phyloP scores from a whole-genome alignment of 2,329 filamentous ascomycete species.

The Emydomyces testavorans region DNA sequence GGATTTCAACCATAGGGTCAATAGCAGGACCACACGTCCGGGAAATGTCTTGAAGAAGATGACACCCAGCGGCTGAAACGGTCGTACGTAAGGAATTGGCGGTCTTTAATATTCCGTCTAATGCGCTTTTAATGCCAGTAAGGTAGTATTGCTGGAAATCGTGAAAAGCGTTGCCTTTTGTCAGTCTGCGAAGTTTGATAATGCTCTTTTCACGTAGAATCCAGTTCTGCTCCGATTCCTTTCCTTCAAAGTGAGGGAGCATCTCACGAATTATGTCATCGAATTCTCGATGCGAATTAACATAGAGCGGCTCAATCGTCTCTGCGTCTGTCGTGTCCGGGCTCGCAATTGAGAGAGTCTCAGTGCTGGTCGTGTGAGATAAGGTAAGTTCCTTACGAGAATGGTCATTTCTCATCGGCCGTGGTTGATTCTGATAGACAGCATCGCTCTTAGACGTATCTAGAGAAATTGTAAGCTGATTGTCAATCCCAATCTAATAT shows the following conservation, averaged over 20 bases:
- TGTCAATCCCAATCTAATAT: background rate
- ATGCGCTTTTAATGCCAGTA: conserved; percentile 55
- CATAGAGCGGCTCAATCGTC: conserved; percentile 64
- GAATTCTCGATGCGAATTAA: conserved; percentile 76
- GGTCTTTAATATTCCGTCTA: conserved; percentile 83
- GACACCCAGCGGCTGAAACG: conserved; percentile 74
- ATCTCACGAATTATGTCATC: conserved; percentile 79
- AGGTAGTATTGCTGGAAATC: conserved; percentile 66
- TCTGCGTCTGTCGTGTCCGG: conserved; percentile 46
- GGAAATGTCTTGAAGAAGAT: conserved; percentile 73
- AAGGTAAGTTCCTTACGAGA: conserved; percentile 12
- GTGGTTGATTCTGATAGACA: conserved; percentile 5
- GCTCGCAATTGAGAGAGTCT: conserved; percentile 13
- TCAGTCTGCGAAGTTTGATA: conserved; percentile 61
- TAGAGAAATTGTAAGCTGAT: conserved; percentile 3
- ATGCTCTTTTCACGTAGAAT: conserved; percentile 70
- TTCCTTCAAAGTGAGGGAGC: conserved; percentile 70
- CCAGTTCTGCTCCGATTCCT: conserved; percentile 87
- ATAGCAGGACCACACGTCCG: conserved; percentile 63
- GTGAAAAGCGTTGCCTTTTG: conserved; percentile 69
- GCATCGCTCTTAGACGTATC: conserved; percentile 8
- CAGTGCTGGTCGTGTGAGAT: conserved; percentile 14
- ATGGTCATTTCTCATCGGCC: conserved; percentile 8
- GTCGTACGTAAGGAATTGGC: conserved; percentile 77
- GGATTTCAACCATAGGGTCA: conserved; percentile 78